phyloP scores from a whole-genome alignment of 208 protist species.

The Trypanosoma rangeli region DNA sequence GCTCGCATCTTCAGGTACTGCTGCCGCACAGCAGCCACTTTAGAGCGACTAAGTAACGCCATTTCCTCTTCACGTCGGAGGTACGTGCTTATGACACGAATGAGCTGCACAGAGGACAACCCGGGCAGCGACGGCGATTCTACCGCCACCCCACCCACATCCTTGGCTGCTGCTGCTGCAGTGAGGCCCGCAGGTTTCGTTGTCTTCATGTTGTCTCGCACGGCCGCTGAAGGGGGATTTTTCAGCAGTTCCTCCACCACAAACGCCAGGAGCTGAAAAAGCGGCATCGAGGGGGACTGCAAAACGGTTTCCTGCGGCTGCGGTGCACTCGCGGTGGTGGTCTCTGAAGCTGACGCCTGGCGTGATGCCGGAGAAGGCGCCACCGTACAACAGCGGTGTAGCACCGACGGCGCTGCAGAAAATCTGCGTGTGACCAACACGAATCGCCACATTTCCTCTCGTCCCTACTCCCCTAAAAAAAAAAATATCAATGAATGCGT shows the following conservation, averaged over 20 bases:
- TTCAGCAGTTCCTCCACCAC: background rate
- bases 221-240: no score
- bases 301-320: background rate
- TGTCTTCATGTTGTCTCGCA: background rate
- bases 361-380: background rate
- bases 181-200: background rate
- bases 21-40: constrained; percentile 11
- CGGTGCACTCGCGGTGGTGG: background rate
- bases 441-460: constrained; percentile 8
- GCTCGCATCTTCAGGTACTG: constrained; percentile 15
- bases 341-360: background rate
- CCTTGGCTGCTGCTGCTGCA: background rate
- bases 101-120: constrained; percentile 1
- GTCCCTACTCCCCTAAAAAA: background rate
- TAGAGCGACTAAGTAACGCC: constrained; percentile 11
- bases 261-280: background rate
- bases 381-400: background rate
- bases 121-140: no score
- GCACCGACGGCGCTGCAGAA: background rate
- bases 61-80: constrained; percentile 24
- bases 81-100: constrained; percentile 12
- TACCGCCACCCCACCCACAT: background rate
- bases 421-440: background rate
- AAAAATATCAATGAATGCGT: background rate
- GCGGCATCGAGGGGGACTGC: background rate